Conservation (phyloP, 2,329 filamentous ascomycete genomes). For the Trichoderma endophyticum region DNA sequence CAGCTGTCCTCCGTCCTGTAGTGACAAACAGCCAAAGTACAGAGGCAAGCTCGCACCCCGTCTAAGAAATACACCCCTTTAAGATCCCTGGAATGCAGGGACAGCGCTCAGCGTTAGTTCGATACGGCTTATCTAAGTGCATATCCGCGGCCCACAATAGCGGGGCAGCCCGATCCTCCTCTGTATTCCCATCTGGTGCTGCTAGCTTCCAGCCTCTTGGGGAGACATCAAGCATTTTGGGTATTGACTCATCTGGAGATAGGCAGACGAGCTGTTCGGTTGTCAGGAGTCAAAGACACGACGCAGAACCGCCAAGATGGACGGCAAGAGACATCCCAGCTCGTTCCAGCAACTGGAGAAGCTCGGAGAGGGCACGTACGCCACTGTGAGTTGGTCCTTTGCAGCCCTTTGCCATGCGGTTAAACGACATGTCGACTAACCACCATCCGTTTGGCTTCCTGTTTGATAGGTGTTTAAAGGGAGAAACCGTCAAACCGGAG, state of each 20-base stretch:
- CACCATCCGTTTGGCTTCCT: background rate
- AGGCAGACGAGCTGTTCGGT: background rate
- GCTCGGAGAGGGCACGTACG: constrained; percentile 97
- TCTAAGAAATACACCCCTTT: constrained; percentile 6
- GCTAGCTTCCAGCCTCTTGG: background rate
- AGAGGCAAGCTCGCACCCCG: background rate
- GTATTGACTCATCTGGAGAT: background rate
- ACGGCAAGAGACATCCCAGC: constrained; percentile 86
- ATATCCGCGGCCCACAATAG: constrained; percentile 3
- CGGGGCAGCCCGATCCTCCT: constrained; percentile 7
- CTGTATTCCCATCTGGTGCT: background rate
- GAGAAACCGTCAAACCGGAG: constrained; percentile 92
- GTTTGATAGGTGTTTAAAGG: constrained; percentile 85
- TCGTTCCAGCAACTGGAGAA: constrained; percentile 99
- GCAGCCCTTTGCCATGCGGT: background rate
- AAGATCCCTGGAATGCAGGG: constrained; percentile 1
- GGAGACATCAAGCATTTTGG: background rate
- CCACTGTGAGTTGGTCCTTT: constrained; percentile 63
- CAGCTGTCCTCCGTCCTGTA: background rate
- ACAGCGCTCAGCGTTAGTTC: background rate
- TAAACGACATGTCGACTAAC: background rate
- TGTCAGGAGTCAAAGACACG: background rate
- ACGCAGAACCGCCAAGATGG: constrained; percentile 56
- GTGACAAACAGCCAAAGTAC: background rate
- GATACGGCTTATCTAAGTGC: constrained; percentile 16